These are phyloP conservation scores for Ascobolus immersus DNA, from an alignment of 495 filamentous ascomycete genomes.

Conservation along the genomic window DNA sequence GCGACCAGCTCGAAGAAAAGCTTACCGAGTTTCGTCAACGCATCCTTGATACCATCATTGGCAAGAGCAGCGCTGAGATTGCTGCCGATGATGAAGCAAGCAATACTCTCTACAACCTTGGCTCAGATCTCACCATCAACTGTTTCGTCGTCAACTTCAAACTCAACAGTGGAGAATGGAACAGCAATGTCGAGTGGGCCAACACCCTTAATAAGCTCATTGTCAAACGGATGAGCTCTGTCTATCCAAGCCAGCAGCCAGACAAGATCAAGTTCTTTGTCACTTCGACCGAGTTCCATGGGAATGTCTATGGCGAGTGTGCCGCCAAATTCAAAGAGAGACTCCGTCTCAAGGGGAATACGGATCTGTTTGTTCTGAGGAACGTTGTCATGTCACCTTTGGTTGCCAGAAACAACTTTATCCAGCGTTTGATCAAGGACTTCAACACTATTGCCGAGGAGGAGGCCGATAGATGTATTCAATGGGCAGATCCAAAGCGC, in stretches of 20 bases:
- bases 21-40: constrained; percentile 13
- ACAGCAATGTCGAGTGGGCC: constrained; percentile 25
- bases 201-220: constrained; percentile 24
- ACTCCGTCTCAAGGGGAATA: constrained; percentile 14
- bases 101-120: constrained; percentile 18
- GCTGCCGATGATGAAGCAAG: constrained; percentile 13
- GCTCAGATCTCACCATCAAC: constrained; percentile 26
- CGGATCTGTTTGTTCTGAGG: constrained; percentile 19
- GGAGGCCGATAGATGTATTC: constrained; percentile 16
- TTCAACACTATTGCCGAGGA: constrained; percentile 16
- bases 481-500: too few species aligned
- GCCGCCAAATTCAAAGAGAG: constrained; percentile 18
- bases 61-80: constrained; percentile 18
- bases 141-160: constrained; percentile 22
- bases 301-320: constrained; percentile 21
- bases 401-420: constrained; percentile 17
- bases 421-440: constrained; percentile 10
- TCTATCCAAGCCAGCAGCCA: constrained; percentile 17
- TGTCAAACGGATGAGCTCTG: constrained; percentile 19
- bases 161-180: constrained; percentile 17
- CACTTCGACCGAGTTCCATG: constrained; percentile 21
- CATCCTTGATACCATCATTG: constrained; percentile 20
- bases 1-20: constrained; percentile 11
- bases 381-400: constrained; percentile 23
- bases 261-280: constrained; percentile 20